Base-by-base conservation (phyloP, 208 protist genomes). In the Zelonia costaricensis region DNA sequence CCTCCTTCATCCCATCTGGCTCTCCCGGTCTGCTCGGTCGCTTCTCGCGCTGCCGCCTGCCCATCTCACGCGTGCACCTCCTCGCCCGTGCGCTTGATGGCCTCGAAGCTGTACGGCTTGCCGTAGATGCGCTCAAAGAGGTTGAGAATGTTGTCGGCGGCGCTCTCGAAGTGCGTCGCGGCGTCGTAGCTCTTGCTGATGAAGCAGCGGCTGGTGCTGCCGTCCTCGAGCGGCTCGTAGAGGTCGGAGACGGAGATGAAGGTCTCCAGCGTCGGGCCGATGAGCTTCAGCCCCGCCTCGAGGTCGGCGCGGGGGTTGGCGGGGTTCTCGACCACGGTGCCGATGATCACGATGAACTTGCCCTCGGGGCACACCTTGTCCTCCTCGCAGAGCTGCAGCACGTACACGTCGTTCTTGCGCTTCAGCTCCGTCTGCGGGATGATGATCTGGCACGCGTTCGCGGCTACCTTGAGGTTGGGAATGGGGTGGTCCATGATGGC, bases 141-240 rank as follows among this genome's bases (percentile, higher is more conserved):
- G 30, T 95, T 69, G 27, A 99, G 63, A 48, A 99, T 97, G 72
- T 99, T 98, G 6, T 74, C 74, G n/a, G 94, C 93, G 39, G 95
- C 95, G 38, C 88, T 97, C 84, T 99, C 98, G 86, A 99, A 99
- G 90, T 99, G 99, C 28, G 96, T 97, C 16, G 98, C 98, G 23
- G 98, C 85, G 68, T 98, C 97, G 78, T 97, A 99, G 44, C 93
- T 98, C 28, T 94, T 96, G 36, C 95, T 98, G 73, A 99, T 96
- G 80, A 97, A 99, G 63, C 90, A 84, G 23, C 88, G 82, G 71
- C 95, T 96, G 18, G 83, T 46, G 25, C 49, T 82, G 53, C 97
- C 96, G 58, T 98, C 94, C 30, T 94, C 81, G 1, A 89, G 52
- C 7, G 98, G 98, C 61, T 88, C 92, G 62, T 94, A 97, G 9